Evolutionary conservation across 2,329 filamentous ascomycete species (phyloP).

Genomic region (Hymenoscyphus fructigenus): DNA sequence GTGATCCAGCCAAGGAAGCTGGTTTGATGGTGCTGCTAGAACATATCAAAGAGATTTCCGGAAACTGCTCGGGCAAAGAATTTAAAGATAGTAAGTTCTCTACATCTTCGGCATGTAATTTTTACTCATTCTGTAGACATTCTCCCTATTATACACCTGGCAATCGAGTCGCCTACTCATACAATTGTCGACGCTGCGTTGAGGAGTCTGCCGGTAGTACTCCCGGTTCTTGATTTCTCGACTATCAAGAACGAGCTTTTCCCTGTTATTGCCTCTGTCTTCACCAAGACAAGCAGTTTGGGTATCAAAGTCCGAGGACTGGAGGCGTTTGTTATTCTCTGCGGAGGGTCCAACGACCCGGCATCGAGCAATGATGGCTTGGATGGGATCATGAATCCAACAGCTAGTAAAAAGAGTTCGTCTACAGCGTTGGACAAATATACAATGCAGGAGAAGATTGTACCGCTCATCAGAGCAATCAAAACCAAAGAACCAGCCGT

Average conservation of each 20-base stretch:
- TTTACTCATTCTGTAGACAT: conserved; percentile 60
- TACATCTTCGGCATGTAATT: not conserved
- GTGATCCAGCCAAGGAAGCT: conserved; percentile 81
- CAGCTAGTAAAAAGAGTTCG: conserved; percentile 55
- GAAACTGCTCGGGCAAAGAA: conserved; percentile 84
- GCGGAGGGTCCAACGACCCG: conserved; percentile 66
- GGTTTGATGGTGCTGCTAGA: conserved; percentile 90
- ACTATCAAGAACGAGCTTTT: conserved; percentile 98
- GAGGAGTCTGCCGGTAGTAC: conserved; percentile 72
- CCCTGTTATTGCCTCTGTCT: conserved; percentile 84
- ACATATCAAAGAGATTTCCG: conserved; percentile 71
- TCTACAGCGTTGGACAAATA: conserved; percentile 91
- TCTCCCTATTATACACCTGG: conserved; percentile 78
- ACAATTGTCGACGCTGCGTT: conserved; percentile 84
- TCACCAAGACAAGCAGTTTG: conserved; percentile 88
- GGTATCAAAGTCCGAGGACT: conserved; percentile 92
- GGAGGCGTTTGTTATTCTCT: conserved; percentile 86
- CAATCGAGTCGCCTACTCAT: conserved; percentile 86
- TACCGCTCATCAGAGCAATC: conserved; percentile 86
- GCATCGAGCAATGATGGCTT: conserved; percentile 66
- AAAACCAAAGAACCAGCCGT: conserved; percentile 98
- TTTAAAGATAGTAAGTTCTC: conserved; percentile 78
- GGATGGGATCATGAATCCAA: conserved; percentile 62
- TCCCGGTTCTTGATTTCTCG: conserved; percentile 89
- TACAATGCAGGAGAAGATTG: conserved; percentile 96